Evolutionary conservation across 177 flowering plant genomes (phyloP), one percentile per base, ranked within the genome.

Genomic region (Tripterygium wilfordii): DNA sequence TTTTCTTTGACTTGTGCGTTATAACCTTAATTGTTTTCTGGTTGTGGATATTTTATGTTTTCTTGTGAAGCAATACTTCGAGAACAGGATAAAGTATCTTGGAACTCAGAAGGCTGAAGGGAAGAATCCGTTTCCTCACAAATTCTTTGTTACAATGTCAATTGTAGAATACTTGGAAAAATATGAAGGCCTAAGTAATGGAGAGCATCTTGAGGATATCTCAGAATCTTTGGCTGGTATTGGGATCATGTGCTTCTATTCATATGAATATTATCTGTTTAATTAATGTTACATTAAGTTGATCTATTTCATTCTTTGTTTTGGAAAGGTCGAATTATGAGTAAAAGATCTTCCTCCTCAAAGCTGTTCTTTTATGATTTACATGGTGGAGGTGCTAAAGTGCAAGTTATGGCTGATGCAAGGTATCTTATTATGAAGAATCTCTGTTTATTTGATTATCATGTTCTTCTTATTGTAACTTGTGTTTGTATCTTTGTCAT

Each of bases 341-440:
- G 57, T 70, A 92, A 92, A 63, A 59, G 99, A 24, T 61, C 85
- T 24, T 84, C 97, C 10, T 80, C 91, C 20, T 66, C 91, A 20
- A 86, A 86, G 76, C 72, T 92, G 8, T 75, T 77, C 67, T 92
- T 92, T 60, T 92, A 92, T 75, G 99, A 88, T 67, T 58, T 92
- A 45, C 79, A 77, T 51, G 79, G 76, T 33, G 66, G 52, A 36
- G 85, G 91, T 65, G 70, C 60, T 8, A 92, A 92, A 70, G 88
- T 92, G 8, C 99, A 92, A 75, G 76, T 92, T 25, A 86, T 92
- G 96, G 80, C 80, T 56, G 95, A 86, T 79, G 82, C 82, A 35
- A 82, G 92, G 99, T 88, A 64, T 28, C 14, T 6, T 6, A 10
- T 40, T 5, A 4, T n/a, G n/a, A n/a, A n/a, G n/a, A n/a, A n/a